These are phyloP conservation scores for Termitomyces eurrhizus DNA, from an alignment of 768 basidiomycete species.

Conservation along the genomic window DNA sequence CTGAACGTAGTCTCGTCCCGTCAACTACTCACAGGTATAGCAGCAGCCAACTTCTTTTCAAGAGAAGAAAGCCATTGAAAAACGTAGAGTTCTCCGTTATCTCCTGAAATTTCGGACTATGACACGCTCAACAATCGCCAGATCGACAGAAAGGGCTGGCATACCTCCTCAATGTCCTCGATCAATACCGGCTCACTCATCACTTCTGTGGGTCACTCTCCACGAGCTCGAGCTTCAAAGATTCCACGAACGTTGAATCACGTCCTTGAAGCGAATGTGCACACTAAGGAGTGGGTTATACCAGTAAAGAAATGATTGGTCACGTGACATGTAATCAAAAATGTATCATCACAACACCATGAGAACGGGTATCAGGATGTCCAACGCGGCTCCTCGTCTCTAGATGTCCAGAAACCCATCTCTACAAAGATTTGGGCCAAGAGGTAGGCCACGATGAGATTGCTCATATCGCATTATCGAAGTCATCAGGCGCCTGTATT, in stretches of 20 bases:
- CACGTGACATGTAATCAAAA: not conserved
- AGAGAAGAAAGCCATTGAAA: slow-evolving; percentile 78
- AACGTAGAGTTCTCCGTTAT: slow-evolving; percentile 78
- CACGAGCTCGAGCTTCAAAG: not conserved
- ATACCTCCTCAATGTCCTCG: slow-evolving; percentile 29
- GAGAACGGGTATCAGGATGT: no score
- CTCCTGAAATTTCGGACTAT: slow-evolving; percentile 65
- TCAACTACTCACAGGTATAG: slow-evolving; percentile 46
- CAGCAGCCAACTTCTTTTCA: slow-evolving; percentile 52
- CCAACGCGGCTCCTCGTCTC: no score
- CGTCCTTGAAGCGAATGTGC: not conserved
- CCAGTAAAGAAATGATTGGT: not conserved
- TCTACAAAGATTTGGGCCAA: not conserved
- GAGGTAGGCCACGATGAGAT: not conserved
- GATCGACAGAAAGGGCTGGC: not conserved
- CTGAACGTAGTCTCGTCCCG: not conserved
- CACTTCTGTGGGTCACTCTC: not conserved
- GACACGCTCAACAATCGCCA: slow-evolving; percentile 4
- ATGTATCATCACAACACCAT: no score
- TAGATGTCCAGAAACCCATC: no score
- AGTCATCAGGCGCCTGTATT: no score
- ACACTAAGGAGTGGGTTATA: not conserved
- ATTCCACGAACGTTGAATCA: no score
- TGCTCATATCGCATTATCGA: not conserved
- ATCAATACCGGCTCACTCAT: slow-evolving; percentile 14